Percentiles rank a stretch among this genome's conserved stretches.
Evolutionary conservation across 75 land plant genomes (phyloP).

Genomic region (Isoetes taiwanensis): DNA sequence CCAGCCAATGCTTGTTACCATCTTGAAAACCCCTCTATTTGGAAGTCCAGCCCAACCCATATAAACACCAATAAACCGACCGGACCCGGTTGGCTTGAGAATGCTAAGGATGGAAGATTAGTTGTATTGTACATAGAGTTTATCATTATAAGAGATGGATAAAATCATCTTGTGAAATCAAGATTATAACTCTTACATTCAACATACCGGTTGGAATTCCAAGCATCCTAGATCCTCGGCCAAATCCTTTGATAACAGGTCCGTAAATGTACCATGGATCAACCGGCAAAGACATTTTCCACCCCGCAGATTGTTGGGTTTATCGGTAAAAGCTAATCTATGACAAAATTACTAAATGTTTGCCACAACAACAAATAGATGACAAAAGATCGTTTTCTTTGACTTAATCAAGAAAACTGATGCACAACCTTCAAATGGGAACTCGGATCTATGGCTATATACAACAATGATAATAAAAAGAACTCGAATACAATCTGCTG

Average conservation of each 20-base stretch:
- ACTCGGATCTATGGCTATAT: too few species aligned
- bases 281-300: slow-evolving; percentile 58
- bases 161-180: too few species aligned
- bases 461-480: too few species aligned
- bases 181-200: too few species aligned
- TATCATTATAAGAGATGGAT: neutral
- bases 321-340: too few species aligned
- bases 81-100: slow-evolving; percentile 50
- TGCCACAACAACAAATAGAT: too few species aligned
- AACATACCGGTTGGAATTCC: slow-evolving; percentile 94
- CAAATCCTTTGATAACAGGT: slow-evolving; percentile 88
- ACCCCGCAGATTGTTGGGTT: too few species aligned
- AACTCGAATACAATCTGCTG: too few species aligned
- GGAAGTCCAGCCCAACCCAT: slow-evolving; percentile 96
- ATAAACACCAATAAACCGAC: slow-evolving; percentile 78
- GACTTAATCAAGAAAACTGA: too few species aligned
- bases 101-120: slow-evolving; percentile 64
- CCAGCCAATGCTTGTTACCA: slow-evolving; percentile 99
- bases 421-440: too few species aligned
- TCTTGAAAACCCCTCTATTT: slow-evolving; percentile 67
- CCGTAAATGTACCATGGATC: slow-evolving; percentile 93
- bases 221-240: slow-evolving; percentile 93
- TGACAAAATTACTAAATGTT: too few species aligned
- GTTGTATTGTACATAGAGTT: slow-evolving; percentile 44
- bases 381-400: too few species aligned